Percentiles rank a stretch among this genome's conserved stretches.
phyloP scores from a whole-genome alignment of 2,329 filamentous ascomycete species.

The Leptoxyphium fumago region DNA sequence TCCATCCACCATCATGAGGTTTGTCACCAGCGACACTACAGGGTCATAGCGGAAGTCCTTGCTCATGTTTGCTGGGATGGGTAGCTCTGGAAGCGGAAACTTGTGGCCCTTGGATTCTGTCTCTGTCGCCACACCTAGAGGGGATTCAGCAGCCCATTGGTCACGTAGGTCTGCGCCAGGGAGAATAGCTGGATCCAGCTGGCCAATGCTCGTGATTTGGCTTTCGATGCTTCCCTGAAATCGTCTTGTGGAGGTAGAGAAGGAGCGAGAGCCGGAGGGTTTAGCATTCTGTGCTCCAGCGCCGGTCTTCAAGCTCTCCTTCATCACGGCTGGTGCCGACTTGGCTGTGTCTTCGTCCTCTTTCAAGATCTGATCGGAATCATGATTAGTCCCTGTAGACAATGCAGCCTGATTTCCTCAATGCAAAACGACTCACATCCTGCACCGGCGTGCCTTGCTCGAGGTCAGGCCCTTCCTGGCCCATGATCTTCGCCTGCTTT shows the following conservation, averaged over 20 bases:
- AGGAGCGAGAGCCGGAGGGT: slow-evolving; percentile 32
- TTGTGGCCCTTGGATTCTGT: slow-evolving; percentile 46
- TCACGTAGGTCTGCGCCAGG: slow-evolving; percentile 13
- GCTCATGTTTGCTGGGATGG: slow-evolving; percentile 47
- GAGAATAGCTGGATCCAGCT: slow-evolving; percentile 14
- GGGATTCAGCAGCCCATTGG: slow-evolving; percentile 8
- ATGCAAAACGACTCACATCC: slow-evolving; percentile 35
- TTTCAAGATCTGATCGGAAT: slow-evolving; percentile 40
- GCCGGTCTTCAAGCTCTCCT: slow-evolving; percentile 38
- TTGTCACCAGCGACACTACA: slow-evolving; percentile 73
- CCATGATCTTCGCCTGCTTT: slow-evolving; percentile 42
- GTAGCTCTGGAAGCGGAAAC: slow-evolving; percentile 56
- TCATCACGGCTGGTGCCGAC: slow-evolving; percentile 52
- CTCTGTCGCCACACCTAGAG: slow-evolving; percentile 8
- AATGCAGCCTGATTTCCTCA: background rate
- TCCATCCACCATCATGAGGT: slow-evolving; percentile 79
- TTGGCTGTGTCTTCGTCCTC: slow-evolving; percentile 47
- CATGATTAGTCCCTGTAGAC: background rate
- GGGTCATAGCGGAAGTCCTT: slow-evolving; percentile 75
- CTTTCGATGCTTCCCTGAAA: slow-evolving; percentile 8
- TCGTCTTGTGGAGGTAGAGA: slow-evolving; percentile 40
- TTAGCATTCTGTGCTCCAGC: slow-evolving; percentile 13
- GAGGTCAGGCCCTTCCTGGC: slow-evolving; percentile 44
- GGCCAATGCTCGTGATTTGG: background rate
- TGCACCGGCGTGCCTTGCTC: slow-evolving; percentile 51